These are phyloP conservation scores for Penicillium aurantiogriseum DNA, from an alignment of 2,329 filamentous ascomycete species.

Conservation along the genomic window DNA sequence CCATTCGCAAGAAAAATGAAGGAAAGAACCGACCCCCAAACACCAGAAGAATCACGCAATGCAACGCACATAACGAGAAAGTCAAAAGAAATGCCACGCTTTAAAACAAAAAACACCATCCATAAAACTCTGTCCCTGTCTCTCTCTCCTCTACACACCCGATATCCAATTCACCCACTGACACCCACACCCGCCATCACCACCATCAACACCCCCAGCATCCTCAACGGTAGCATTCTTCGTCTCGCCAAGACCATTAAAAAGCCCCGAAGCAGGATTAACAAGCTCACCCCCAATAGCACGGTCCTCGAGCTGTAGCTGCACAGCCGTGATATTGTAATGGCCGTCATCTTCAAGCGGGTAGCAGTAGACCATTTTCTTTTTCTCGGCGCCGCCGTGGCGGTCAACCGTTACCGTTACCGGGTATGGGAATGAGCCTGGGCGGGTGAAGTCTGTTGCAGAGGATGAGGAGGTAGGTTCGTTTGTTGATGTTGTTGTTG, in stretches of 20 bases:
- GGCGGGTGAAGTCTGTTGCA: slow-evolving; percentile 49
- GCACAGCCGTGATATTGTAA: slow-evolving; percentile 46
- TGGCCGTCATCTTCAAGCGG: slow-evolving; percentile 50
- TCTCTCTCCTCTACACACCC: background rate
- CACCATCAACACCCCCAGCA: slow-evolving; percentile 56
- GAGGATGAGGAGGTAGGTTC: slow-evolving; percentile 28
- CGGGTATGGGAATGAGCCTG: slow-evolving; percentile 61
- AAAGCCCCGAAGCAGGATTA: slow-evolving; percentile 50
- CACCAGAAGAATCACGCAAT: background rate
- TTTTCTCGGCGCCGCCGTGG: slow-evolving; percentile 54
- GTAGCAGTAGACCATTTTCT: slow-evolving; percentile 63
- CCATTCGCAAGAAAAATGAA: slow-evolving; percentile 1
- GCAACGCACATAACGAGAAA: background rate
- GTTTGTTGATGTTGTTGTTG: slow-evolving; percentile 22
- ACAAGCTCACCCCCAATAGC: slow-evolving; percentile 52
- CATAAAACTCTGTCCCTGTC: no score
- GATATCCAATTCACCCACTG: slow-evolving; percentile 56
- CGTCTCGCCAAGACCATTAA: slow-evolving; percentile 26
- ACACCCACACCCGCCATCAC: slow-evolving; percentile 59
- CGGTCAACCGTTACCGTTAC: slow-evolving; percentile 60
- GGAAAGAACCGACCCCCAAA: background rate
- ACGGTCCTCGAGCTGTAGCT: slow-evolving; percentile 54
- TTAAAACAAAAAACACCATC: no score
- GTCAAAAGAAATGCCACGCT: no score
- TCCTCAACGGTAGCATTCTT: slow-evolving; percentile 14